Percentiles rank a stretch among this genome's conserved stretches.
Evolutionary conservation across 192 early-diverging fungal genomes (phyloP).

Genomic region (Mortierella antarctica): DNA sequence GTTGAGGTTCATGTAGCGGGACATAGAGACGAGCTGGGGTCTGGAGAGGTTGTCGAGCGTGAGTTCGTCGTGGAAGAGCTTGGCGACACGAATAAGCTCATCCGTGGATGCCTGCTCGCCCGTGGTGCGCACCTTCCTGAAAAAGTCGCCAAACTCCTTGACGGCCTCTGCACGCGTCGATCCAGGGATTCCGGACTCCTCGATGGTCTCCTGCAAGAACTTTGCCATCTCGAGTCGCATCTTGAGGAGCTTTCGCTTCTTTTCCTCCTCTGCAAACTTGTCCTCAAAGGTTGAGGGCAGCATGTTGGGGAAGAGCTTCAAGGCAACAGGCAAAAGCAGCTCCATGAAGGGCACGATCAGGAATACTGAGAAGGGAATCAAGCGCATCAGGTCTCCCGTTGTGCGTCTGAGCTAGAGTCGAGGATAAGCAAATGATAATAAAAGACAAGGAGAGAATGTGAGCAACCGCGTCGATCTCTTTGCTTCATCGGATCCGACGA

Average conservation of each 20-base stretch:
- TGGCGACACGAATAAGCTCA: conserved; percentile 86
- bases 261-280: conserved; percentile 91
- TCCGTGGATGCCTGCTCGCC: conserved; percentile 85
- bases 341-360: conserved; percentile 95
- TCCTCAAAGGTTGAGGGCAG: conserved; percentile 95
- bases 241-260: conserved; percentile 90
- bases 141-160: conserved; percentile 80
- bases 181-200: conserved; percentile 76
- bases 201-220: conserved; percentile 96
- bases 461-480: not conserved
- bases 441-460: conserved; percentile 11
- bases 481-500: not conserved
- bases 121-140: conserved; percentile 84
- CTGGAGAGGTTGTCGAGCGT: conserved; percentile 93
- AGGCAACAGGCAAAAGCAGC: conserved; percentile 88
- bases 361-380: conserved; percentile 94
- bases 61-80: conserved; percentile 93
- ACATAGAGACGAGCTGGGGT: conserved; percentile 95
- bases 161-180: conserved; percentile 66
- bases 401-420: conserved; percentile 80
- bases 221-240: conserved; percentile 95
- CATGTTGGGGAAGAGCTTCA: conserved; percentile 97
- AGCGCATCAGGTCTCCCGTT: conserved; percentile 83
- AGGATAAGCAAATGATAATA: not conserved
- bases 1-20: conserved; percentile 94